Evolutionary conservation across 1,139 yeast species (phyloP).

Genomic region (Geotrichum armillariae): DNA sequence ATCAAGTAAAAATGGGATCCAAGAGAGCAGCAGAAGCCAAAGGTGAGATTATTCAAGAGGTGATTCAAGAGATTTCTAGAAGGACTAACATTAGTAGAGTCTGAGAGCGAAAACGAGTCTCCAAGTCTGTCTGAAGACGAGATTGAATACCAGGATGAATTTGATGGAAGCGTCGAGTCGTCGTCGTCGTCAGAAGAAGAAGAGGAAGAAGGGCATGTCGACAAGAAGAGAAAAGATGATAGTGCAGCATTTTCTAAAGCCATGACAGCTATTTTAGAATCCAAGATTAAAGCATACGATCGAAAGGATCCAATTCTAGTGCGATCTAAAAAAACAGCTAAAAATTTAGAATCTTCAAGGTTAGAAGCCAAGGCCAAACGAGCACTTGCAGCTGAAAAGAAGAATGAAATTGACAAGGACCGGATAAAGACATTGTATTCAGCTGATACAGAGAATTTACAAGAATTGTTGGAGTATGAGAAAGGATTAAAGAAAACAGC

Average conservation of each 20-base stretch:
- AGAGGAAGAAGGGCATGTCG: conserved; percentile 29
- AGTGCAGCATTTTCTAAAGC: conserved; percentile 78
- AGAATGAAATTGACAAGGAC: conserved; percentile 62
- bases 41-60: no score
- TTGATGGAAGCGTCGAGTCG: conserved; percentile 23
- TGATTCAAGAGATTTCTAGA: no score
- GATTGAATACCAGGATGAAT: conserved; percentile 21
- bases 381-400: conserved; percentile 70
- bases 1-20: neutral
- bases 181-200: conserved; percentile 24
- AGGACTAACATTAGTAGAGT: neutral
- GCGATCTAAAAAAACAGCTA: conserved; percentile 60
- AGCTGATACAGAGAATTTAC: conserved; percentile 46
- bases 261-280: conserved; percentile 77
- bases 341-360: conserved; percentile 76
- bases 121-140: conserved; percentile 16
- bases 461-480: conserved; percentile 68
- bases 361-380: conserved; percentile 82
- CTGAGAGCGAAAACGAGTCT: conserved; percentile 11
- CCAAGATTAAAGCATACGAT: conserved; percentile 84
- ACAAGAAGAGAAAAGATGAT: conserved; percentile 50
- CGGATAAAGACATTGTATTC: conserved; percentile 44
- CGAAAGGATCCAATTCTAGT: conserved; percentile 88
- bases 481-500: conserved; percentile 76
- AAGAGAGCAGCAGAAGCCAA: conserved; percentile 5